Evolutionary conservation across 2,329 filamentous ascomycete species (phyloP).

Genomic region (Neonectria sp.): DNA sequence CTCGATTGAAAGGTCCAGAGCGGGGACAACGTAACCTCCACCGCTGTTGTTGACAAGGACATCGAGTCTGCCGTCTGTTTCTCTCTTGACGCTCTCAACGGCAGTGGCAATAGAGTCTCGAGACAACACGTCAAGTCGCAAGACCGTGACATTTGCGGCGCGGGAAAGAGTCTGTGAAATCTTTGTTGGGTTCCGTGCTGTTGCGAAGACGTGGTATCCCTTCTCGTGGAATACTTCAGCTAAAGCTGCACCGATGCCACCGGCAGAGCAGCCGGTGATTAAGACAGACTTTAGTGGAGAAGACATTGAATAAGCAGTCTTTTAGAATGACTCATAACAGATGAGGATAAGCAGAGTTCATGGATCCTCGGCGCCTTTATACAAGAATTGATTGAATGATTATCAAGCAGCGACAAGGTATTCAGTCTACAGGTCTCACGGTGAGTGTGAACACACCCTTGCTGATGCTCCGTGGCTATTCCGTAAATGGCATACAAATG

Average conservation of each 20-base stretch:
- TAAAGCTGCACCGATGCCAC: conserved; percentile 45
- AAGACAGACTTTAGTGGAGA: conserved; percentile 37
- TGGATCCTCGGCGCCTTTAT: conserved; percentile 6
- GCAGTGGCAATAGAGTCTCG: conserved; percentile 44
- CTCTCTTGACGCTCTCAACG: conserved; percentile 34
- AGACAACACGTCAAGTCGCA: conserved; percentile 51
- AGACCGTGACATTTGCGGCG: conserved; percentile 39
- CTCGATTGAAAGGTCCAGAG: conserved; percentile 43
- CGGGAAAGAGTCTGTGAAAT: conserved; percentile 41
- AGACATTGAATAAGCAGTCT: conserved; percentile 18
- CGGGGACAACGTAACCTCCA: conserved; percentile 33
- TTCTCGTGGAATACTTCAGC: conserved; percentile 37
- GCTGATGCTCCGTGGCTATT: conserved; percentile 1
- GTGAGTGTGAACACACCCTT: too few relatives aligned
- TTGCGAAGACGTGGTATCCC: conserved; percentile 53
- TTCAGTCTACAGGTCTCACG: too few relatives aligned
- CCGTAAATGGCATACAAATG: conserved; percentile 17
- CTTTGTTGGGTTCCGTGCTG: conserved; percentile 48
- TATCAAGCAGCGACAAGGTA: neutral
- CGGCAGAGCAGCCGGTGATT: conserved; percentile 46
- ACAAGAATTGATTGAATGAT: neutral
- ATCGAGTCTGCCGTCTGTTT: conserved; percentile 40
- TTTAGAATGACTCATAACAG: neutral
- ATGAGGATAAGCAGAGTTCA: too few relatives aligned
- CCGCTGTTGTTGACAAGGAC: conserved; percentile 45